Base-by-base conservation (phyloP, 176 grass and related monocot species). In the Guadua angustifolia region DNA sequence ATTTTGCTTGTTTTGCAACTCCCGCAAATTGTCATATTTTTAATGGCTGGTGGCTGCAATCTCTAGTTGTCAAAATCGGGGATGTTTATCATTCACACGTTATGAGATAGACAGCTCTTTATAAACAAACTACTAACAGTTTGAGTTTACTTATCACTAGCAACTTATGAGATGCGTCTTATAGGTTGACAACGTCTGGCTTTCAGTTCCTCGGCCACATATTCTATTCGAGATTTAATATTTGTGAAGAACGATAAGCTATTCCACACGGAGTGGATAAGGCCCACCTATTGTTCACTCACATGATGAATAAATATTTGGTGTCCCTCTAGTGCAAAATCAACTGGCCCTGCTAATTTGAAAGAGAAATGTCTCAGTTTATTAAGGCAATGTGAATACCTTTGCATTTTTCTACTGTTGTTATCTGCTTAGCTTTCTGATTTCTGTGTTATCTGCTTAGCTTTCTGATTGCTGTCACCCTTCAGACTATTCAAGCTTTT, bases 131-230 rank as follows among this genome's bases (percentile, higher is more conserved):
- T n/a, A 35, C 40, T 83, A 52, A 38, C 65, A 49, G 18, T 47
- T 46, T 29, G 5, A 35, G 40, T 16, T 40, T 35, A 22, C 19
- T 62, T 73, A 73, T 74, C 56, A 62, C 42, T 60, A 13, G 25
- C 6, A 45, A 47, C 2, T 25, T 42, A 24, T 76, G 18, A 14
- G 33, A n/a, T 42, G 25, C 16, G 39, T 56, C 51, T 14, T 57
- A 21, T 75, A 65, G 43, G 16, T 65, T 66, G 60, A 40, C 60
- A 66, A 51, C 8, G 2, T 19, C 16, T 8, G 33, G n/a, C 53
- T 76, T 75, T 14, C 9, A 53, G 61, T 75, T 43, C 9, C 52
- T 84, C 21, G 17, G 11, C 71, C 50, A 77, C 50, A 45, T 58
- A 43, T 69, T 49, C 17, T 29, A 57, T 69, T 85, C 13, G 2